Evolutionary conservation across 176 grass and related monocot genomes (phyloP), one percentile per base, ranked within the genome.

Genomic region (Oryza officinalis): DNA sequence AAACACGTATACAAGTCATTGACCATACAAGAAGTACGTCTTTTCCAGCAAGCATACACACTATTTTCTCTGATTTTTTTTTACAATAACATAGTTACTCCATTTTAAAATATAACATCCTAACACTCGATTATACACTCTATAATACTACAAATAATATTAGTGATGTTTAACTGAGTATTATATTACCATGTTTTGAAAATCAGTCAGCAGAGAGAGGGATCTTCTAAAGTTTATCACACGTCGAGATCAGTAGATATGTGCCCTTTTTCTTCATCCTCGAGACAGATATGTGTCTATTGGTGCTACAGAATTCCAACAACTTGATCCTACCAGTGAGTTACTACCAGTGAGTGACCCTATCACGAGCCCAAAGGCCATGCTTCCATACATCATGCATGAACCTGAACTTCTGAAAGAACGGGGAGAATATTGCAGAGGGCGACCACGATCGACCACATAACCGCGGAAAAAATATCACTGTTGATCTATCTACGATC

Each of bases 281-380:
- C 52, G 6, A 57, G 52, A 57, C 52, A 22, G 52, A 57, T 43
- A 52, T 41, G 25, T 68, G 63, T 63, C 64, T 43, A 13, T 32
- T 46, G 67, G 74, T 35, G 80, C 27, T 49, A 38, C 80, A 63
- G 26, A 83, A 65, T 63, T 41, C 8, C 67, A 52, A 1, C 79
- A 46, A 49, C 20, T 52, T 25, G 28, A 32, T 78, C 9, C 65
- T 15, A 18, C 4, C 25, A 43, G 54, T 54, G 26, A 74, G 8
- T 57, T 22, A 12, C 13, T 46, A 45, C 44, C 32, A 37, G 35
- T 37, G 5, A 37, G 44, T 20, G 18, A 81, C 81, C 81, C 69
- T 68, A 54, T 49, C 26, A 74, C 80, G 32, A 84, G 13, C 59
- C 81, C 75, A 79, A 84, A 78, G 80, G 80, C 18, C 81, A 79